Conservation (phyloP, 768 basidiomycete species). For the Coprinellus micaceus region DNA sequence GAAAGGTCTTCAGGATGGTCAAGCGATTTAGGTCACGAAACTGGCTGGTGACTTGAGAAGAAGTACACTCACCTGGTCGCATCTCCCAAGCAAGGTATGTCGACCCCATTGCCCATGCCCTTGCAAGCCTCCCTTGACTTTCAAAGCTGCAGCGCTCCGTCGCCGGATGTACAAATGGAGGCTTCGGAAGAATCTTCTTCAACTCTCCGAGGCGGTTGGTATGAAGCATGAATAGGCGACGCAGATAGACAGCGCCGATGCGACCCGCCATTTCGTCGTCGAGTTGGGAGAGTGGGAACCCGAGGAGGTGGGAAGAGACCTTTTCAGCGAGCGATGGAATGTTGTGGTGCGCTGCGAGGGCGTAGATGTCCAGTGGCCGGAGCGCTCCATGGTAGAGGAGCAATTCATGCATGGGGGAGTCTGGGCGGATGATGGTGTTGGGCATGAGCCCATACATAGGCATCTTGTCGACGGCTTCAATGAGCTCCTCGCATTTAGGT, state of each 20-base stretch:
- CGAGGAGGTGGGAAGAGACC: slow-evolving; percentile 35
- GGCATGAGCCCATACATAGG: slow-evolving; percentile 19
- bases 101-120: slow-evolving; percentile 24
- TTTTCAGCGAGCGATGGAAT: slow-evolving; percentile 35
- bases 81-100: slow-evolving; percentile 24
- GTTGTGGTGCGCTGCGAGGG: slow-evolving; percentile 26
- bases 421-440: slow-evolving; percentile 19
- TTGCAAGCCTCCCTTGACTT: slow-evolving; percentile 20
- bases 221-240: slow-evolving; percentile 34
- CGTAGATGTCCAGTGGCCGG: slow-evolving; percentile 34
- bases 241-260: slow-evolving; percentile 36
- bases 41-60: background rate
- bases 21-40: background rate
- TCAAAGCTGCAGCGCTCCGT: slow-evolving; percentile 17
- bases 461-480: slow-evolving; percentile 35
- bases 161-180: slow-evolving; percentile 15
- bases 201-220: slow-evolving; percentile 30
- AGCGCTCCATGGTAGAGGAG: slow-evolving; percentile 22
- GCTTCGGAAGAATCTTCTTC: slow-evolving; percentile 18
- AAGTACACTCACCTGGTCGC: slow-evolving; percentile 12
- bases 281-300: slow-evolving; percentile 24
- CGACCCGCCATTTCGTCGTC: slow-evolving; percentile 28
- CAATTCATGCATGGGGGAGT: slow-evolving; percentile 21
- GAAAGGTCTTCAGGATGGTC: slow-evolving; percentile 39
- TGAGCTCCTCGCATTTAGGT: slow-evolving; percentile 44